phyloP scores from a whole-genome alignment of 768 basidiomycete genomes.

The Psilocybe sp. region DNA sequence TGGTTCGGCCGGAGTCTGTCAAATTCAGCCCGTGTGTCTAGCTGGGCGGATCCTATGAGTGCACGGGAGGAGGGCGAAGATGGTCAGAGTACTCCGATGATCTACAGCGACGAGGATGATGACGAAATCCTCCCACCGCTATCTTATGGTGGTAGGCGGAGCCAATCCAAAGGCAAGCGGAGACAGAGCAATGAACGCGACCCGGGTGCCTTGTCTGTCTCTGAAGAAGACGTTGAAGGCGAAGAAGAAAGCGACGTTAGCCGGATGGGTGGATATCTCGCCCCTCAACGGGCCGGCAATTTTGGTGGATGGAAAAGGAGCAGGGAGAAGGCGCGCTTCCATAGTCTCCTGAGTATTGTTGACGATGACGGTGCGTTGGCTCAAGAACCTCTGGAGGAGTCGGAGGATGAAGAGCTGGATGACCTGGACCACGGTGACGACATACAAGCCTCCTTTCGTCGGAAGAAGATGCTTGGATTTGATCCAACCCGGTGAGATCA shows the following conservation, averaged over 20 bases:
- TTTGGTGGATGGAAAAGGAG: constrained; percentile 7
- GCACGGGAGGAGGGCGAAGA: constrained; percentile 24
- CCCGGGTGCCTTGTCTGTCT: too few species aligned
- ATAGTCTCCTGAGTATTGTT: constrained; percentile 26
- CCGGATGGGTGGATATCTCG: constrained; percentile 2
- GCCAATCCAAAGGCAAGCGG: neutral
- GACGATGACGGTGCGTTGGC: constrained; percentile 21
- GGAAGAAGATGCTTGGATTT: constrained; percentile 11
- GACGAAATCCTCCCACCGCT: constrained; percentile 2
- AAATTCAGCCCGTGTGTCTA: constrained; percentile 42
- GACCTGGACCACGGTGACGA: constrained; percentile 9
- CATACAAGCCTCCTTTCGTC: constrained; percentile 12
- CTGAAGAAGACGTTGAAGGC: constrained; percentile 6
- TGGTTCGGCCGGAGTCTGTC: constrained; percentile 26
- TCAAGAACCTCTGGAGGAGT: constrained; percentile 18
- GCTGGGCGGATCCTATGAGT: constrained; percentile 55
- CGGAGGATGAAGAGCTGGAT: constrained; percentile 17
- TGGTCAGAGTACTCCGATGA: constrained; percentile 22
- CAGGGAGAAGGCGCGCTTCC: constrained; percentile 24
- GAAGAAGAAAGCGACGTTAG: constrained; percentile 18
- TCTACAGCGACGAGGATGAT: constrained; percentile 14
- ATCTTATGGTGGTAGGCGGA: neutral
- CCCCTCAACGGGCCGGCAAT: neutral
- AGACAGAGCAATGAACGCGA: neutral
- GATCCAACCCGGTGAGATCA: constrained; percentile 29